These are phyloP conservation scores for Thielaviopsis populi DNA, from an alignment of 2,329 filamentous ascomycete genomes.

Conservation along the genomic window DNA sequence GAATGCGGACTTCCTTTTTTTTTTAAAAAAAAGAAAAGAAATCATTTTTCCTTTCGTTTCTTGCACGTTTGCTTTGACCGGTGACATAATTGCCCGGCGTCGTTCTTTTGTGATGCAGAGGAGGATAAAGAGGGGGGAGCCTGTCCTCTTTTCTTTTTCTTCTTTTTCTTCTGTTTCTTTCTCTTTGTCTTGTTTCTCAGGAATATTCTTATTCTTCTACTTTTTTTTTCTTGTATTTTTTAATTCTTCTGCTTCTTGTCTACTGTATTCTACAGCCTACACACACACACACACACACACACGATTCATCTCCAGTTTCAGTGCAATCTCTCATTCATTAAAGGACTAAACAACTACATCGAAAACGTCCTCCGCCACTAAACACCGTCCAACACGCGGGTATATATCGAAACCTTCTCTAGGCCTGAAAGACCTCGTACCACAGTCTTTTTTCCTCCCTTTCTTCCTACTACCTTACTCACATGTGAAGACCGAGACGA, in stretches of 20 bases:
- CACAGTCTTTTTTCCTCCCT: neutral
- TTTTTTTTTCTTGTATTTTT: neutral
- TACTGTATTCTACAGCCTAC: neutral
- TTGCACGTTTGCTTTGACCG: too few relatives aligned
- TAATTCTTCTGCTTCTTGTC: neutral
- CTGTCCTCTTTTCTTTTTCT: neutral
- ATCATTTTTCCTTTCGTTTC: too few relatives aligned
- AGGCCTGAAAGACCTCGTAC: neutral
- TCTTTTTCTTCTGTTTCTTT: neutral
- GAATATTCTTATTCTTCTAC: too few relatives aligned
- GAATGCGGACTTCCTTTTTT: too few relatives aligned
- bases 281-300: neutral
- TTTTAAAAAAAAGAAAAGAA: too few relatives aligned
- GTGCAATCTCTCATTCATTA: neutral
- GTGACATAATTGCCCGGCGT: neutral
- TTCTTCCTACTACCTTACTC: too few relatives aligned
- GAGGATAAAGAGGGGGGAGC: neutral
- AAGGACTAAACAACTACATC: too few relatives aligned
- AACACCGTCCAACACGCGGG: neutral
- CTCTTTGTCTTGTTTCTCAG: neutral
- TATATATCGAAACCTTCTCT: neutral
- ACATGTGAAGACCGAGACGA: neutral
- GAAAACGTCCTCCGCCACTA: too few relatives aligned
- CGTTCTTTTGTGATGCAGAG: neutral
- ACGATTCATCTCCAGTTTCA: neutral